Evolutionary conservation across 2,329 filamentous ascomycete species (phyloP).

Genomic region (Endothia cerciana): DNA sequence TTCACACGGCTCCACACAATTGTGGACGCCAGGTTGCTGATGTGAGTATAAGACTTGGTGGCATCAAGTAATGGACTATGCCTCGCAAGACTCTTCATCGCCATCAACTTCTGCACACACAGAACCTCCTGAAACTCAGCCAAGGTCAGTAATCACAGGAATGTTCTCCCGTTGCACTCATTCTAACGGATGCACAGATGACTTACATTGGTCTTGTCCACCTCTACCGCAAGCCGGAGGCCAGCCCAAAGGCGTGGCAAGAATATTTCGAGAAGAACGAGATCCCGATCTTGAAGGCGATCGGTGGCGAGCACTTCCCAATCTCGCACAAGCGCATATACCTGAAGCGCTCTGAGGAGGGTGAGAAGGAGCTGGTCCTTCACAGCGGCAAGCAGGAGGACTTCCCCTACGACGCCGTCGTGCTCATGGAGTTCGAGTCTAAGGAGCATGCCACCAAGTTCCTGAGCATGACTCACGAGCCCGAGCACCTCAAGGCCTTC

Average conservation of each 20-base stretch:
- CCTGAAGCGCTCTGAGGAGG: slow-evolving; percentile 3
- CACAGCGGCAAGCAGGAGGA: slow-evolving; percentile 3
- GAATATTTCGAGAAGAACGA: slow-evolving; percentile 3
- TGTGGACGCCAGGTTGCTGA: background rate
- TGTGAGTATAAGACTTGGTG: background rate
- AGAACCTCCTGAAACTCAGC: background rate
- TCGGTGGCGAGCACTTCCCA: background rate
- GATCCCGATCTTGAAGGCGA: background rate
- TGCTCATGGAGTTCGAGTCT: slow-evolving; percentile 2
- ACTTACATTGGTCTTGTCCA: slow-evolving; percentile 2
- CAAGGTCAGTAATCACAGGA: background rate
- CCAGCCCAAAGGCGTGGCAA: background rate
- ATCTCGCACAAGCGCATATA: slow-evolving; percentile 8
- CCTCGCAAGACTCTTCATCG: background rate
- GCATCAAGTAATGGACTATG: background rate
- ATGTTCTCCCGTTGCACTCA: background rate
- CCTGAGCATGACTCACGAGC: background rate
- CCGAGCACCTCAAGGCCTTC: background rate
- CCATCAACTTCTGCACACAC: too few species aligned
- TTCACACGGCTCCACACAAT: background rate
- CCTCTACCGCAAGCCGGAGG: slow-evolving; percentile 1
- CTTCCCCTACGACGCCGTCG: background rate
- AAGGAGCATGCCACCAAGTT: slow-evolving; percentile 5
- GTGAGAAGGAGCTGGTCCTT: background rate
- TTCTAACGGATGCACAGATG: background rate